Percentiles rank a stretch among this genome's conserved stretches.
phyloP scores from a whole-genome alignment of 2,329 filamentous ascomycete species.

The Cladosporium phlei region DNA sequence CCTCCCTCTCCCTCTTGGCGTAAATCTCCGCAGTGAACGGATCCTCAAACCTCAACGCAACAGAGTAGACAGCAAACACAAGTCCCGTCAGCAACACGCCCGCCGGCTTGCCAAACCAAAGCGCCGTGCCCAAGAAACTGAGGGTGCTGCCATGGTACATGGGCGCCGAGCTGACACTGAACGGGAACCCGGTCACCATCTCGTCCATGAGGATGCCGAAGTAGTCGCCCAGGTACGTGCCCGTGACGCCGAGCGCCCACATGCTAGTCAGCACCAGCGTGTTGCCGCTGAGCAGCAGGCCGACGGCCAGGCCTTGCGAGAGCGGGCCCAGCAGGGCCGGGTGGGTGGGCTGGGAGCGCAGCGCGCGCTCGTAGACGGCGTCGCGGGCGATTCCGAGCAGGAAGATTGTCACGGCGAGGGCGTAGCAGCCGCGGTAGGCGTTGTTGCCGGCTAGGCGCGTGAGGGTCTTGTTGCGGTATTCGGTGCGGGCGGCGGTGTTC shows the following conservation, averaged over 20 bases:
- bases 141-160: conserved; percentile 96
- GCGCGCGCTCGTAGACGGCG: conserved; percentile 69
- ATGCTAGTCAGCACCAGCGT: conserved; percentile 82
- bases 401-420: conserved; percentile 84
- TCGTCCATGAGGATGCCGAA: conserved; percentile 97
- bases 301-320: conserved; percentile 61
- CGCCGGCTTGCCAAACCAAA: conserved; percentile 82
- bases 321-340: conserved; percentile 61
- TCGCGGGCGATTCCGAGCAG: conserved; percentile 85
- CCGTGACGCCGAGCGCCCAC: conserved; percentile 86
- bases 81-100: conserved; percentile 70
- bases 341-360: conserved; percentile 70
- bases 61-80: conserved; percentile 71
- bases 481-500: conserved; percentile 85
- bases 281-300: conserved; percentile 71
- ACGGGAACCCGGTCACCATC: conserved; percentile 91
- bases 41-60: conserved; percentile 84
- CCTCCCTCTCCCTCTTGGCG: conserved; percentile 66
- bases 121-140: conserved; percentile 82
- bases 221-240: conserved; percentile 96
- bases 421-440: conserved; percentile 78
- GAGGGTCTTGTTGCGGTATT: conserved; percentile 86
- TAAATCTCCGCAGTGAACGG: conserved; percentile 94
- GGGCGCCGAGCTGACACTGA: conserved; percentile 82
- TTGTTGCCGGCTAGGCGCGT: conserved; percentile 81